A percentile compares a stretch with the other conserved stretches of the same genome.
phyloP scores from a whole-genome alignment of 805 yeast species.

The Pichia deserticola region DNA sequence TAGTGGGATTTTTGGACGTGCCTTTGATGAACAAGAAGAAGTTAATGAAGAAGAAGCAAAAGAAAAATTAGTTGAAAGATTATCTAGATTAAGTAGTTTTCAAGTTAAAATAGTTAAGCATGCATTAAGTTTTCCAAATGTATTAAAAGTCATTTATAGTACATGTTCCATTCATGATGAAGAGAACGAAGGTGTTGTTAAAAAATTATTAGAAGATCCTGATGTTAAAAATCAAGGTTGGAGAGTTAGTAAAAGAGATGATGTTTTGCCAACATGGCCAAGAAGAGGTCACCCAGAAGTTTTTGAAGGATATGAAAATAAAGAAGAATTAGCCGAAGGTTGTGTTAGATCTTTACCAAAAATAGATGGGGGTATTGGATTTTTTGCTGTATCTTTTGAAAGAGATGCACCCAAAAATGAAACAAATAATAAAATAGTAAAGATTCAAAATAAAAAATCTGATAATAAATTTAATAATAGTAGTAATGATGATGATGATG shows the following conservation, averaged over 20 bases:
- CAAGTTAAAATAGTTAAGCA: constrained; percentile 85
- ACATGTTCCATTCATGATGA: constrained; percentile 93
- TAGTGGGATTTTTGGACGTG: constrained; percentile 93
- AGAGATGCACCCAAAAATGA: constrained; percentile 21
- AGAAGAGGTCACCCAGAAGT: constrained; percentile 75
- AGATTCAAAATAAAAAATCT: no score
- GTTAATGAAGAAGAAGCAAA: constrained; percentile 35
- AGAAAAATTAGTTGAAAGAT: constrained; percentile 43
- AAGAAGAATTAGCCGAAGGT: constrained; percentile 63
- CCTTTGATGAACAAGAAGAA: constrained; percentile 40
- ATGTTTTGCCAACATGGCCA: constrained; percentile 80
- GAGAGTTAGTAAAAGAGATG: constrained; percentile 50
- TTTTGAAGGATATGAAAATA: constrained; percentile 44
- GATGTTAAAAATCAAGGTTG: constrained; percentile 66
- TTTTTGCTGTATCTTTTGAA: constrained; percentile 90
- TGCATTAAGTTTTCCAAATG: constrained; percentile 76
- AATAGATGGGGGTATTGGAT: constrained; percentile 97
- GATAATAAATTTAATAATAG: not conserved
- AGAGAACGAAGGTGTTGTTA: constrained; percentile 90
- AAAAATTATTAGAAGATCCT: constrained; percentile 61
- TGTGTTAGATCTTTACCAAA: constrained; percentile 82
- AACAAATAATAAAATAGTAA: not conserved
- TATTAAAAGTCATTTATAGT: constrained; percentile 76
- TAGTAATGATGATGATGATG: not conserved
- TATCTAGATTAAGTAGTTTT: constrained; percentile 72